Percentiles rank a stretch among this genome's conserved stretches.
Conservation (phyloP, 495 filamentous ascomycete genomes). For the Jackrogersella multiformis region DNA sequence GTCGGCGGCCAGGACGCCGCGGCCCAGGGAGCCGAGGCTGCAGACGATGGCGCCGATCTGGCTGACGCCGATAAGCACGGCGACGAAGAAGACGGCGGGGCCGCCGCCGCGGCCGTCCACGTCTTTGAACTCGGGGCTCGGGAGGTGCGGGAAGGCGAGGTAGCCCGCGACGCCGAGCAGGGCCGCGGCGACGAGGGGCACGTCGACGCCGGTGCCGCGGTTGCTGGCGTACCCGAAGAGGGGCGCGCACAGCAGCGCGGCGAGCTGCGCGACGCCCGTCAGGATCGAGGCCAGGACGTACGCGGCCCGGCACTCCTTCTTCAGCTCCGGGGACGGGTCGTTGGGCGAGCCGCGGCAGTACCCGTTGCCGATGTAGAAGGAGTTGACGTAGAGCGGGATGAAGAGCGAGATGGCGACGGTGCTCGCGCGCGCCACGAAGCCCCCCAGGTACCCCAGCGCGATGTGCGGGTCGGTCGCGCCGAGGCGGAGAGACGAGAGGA, state of each 20-base stretch:
- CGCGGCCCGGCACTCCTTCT: constrained; percentile 80
- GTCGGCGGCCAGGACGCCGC: constrained; percentile 73
- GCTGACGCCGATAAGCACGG: constrained; percentile 81
- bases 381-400: constrained; percentile 89
- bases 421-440: constrained; percentile 95
- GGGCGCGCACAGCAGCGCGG: constrained; percentile 85
- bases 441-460: constrained; percentile 87
- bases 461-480: constrained; percentile 80
- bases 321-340: constrained; percentile 71
- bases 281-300: constrained; percentile 86
- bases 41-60: constrained; percentile 97
- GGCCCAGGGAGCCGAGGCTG: constrained; percentile 83
- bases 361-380: constrained; percentile 84
- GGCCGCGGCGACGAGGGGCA: constrained; percentile 77
- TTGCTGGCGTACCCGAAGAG: constrained; percentile 82
- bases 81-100: constrained; percentile 75
- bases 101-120: constrained; percentile 66
- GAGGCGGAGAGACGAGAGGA: constrained; percentile 73
- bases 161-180: constrained; percentile 80
- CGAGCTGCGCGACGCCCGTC: constrained; percentile 86
- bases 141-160: constrained; percentile 70
- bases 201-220: constrained; percentile 67
- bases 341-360: constrained; percentile 72
- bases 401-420: constrained; percentile 95
- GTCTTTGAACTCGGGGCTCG: constrained; percentile 73